Evolutionary conservation across 2,329 filamentous ascomycete species (phyloP).

Genomic region (Hypoxylon sp.): DNA sequence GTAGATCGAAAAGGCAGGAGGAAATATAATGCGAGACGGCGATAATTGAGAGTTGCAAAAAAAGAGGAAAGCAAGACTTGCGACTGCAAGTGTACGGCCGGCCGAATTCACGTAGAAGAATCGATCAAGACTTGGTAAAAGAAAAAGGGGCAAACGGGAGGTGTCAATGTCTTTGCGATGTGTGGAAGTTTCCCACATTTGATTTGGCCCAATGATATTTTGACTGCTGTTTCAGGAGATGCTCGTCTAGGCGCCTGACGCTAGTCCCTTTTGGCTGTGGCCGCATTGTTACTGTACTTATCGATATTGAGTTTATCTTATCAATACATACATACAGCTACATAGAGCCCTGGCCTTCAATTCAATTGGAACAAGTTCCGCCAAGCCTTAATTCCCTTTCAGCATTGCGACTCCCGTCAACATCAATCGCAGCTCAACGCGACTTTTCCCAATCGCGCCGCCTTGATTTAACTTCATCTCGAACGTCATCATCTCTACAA

Average conservation of each 20-base stretch:
- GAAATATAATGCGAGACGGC: conserved; percentile 18
- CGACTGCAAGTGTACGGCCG: conserved; percentile 15
- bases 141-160: conserved; percentile 32
- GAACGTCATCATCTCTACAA: neutral
- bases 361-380: conserved; percentile 9
- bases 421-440: conserved; percentile 14
- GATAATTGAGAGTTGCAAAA: conserved; percentile 6
- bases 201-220: conserved; percentile 41
- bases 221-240: conserved; percentile 44
- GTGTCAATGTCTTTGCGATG: conserved; percentile 27
- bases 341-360: neutral
- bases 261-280: conserved; percentile 33
- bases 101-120: conserved; percentile 22
- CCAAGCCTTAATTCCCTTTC: conserved; percentile 7
- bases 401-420: conserved; percentile 2
- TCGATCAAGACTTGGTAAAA: conserved; percentile 21
- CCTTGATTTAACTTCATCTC: neutral
- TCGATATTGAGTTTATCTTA: conserved; percentile 24
- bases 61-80: conserved; percentile 10
- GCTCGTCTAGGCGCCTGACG: conserved; percentile 33
- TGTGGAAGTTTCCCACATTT: conserved; percentile 45
- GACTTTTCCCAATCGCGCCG: conserved; percentile 7
- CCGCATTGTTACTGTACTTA: conserved; percentile 6
- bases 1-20: conserved; percentile 18
- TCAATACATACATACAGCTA: neutral